Conservation (phyloP, 2,329 filamentous ascomycete genomes). For the Colletotrichum kahawae region DNA sequence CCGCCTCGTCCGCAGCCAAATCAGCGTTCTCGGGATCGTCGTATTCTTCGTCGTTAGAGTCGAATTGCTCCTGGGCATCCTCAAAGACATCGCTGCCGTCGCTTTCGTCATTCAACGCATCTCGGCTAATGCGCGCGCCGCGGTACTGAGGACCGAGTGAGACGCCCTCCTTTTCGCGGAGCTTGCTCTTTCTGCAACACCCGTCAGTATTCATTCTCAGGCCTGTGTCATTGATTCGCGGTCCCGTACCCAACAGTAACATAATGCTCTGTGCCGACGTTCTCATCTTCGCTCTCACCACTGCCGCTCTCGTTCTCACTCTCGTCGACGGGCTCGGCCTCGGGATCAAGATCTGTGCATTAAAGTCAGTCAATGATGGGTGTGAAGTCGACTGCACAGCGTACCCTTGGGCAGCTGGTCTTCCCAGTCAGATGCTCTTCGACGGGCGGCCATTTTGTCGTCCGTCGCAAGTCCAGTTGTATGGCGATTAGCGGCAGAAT, state of each 20-base stretch:
- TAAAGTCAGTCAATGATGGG: neutral
- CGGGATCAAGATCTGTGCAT: conserved; percentile 22
- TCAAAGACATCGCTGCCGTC: conserved; percentile 53
- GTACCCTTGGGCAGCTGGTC: conserved; percentile 22
- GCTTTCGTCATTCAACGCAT: conserved; percentile 50
- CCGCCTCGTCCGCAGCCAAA: conserved; percentile 54
- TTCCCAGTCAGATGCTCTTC: conserved; percentile 20
- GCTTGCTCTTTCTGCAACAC: conserved; percentile 72
- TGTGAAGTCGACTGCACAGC: neutral
- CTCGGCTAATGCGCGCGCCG: conserved; percentile 76
- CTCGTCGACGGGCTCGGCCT: conserved; percentile 13
- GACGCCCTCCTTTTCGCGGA: conserved; percentile 74
- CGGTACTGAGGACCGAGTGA: conserved; percentile 80
- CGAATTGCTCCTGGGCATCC: conserved; percentile 38
- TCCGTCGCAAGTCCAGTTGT: neutral
- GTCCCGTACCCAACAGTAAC: conserved; percentile 67
- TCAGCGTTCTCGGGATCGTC: conserved; percentile 63
- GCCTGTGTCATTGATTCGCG: fast-evolving
- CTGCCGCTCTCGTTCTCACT: conserved; percentile 49
- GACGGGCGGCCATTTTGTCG: conserved; percentile 2
- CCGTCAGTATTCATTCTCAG: neutral
- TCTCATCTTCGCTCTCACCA: conserved; percentile 46
- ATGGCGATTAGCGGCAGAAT: neutral
- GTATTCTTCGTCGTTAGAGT: conserved; percentile 49
- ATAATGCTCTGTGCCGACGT: conserved; percentile 84